Conservation (phyloP, 2,329 filamentous ascomycete genomes). For the Aureobasidium sp. region DNA sequence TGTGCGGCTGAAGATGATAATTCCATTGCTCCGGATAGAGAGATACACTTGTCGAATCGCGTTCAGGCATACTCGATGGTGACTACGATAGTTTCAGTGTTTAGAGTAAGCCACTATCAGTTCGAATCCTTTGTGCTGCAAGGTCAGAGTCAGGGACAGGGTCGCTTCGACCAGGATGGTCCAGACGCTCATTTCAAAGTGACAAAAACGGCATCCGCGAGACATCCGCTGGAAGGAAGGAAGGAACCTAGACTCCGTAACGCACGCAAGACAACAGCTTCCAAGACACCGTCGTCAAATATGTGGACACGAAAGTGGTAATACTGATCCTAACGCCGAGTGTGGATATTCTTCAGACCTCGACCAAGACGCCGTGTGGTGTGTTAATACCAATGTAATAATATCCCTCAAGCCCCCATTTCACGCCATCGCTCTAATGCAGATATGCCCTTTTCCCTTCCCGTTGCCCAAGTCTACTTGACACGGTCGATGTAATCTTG, state of each 20-base stretch:
- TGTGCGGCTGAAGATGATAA: not conserved
- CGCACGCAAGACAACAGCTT: not conserved
- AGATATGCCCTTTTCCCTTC: not conserved
- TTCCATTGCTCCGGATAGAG: not conserved
- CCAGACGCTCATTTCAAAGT: not conserved
- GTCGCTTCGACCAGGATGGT: not conserved
- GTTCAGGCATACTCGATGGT: not conserved
- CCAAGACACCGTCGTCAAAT: not conserved
- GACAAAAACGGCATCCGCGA: not conserved
- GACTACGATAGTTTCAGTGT: not conserved
- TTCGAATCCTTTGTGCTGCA: not conserved
- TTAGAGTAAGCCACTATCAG: not conserved
- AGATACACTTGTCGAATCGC: not conserved
- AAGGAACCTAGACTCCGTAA: constrained; percentile 5
- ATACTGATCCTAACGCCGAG: constrained; percentile 8
- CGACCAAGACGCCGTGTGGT: constrained; percentile 6
- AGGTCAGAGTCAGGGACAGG: not conserved
- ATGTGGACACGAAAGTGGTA: not conserved
- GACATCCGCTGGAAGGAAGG: constrained; percentile 5
- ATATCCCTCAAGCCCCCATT: not conserved
- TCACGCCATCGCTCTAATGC: constrained; percentile 24
- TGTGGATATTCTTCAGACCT: not conserved
- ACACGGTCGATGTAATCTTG: constrained; percentile 71
- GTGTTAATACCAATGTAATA: constrained; percentile 2
- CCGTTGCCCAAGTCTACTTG: constrained; percentile 17